Base-by-base conservation (phyloP, 2,329 filamentous ascomycete genomes). In the Keithomyces neogunnii region DNA sequence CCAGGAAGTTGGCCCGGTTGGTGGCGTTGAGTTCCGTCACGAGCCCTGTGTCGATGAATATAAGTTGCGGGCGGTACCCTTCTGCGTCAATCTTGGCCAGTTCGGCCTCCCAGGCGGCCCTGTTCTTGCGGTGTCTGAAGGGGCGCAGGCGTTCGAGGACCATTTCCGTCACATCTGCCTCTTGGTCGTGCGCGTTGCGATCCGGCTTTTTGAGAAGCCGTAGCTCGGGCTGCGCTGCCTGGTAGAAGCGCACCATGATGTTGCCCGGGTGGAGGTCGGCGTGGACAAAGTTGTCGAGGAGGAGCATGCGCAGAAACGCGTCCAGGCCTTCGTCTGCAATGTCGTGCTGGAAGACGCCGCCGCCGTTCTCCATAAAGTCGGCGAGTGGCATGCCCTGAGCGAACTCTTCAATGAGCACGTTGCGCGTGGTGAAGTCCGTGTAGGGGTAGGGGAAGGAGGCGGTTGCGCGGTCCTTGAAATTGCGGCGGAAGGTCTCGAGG, bases 221-320 rank as follows among this genome's bases (percentile, higher is more conserved):
- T 1, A 95, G 72, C 47, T 86, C 81, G 0, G 92, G 80, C 55
- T 85, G 78, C 11, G 84, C 82, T 0, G 91, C 84, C 62, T 92
- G 84, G 69, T 97, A 96, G 73, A 99, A 99, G 56, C 95, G 89
- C 45, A 99, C 92, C 91, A 99, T 97, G 70, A 99, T 97, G 66
- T 99, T 99, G 30, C 93, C 93, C 0, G 93, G 93, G 65, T 99
- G 93, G 32, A 99, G 73, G 65, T 99, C 93, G 4, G 93, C 92
- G 64, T 99, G 93, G 30, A 96, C 85, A 66, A 99, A 99, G 66
- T 99, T 99, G 68, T 99, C 93, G 39, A 99, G 85, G 10, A 99
- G 77, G 13, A 99, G 74, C 93, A 99, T 99, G 62, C 91, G 89
- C 47, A 99, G 72, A 68, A 99, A 99, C 3, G 92, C 91, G 65